These are phyloP conservation scores for Aspergillus oerlinghausenensis DNA, from an alignment of 2,329 filamentous ascomycete species.

Conservation along the genomic window DNA sequence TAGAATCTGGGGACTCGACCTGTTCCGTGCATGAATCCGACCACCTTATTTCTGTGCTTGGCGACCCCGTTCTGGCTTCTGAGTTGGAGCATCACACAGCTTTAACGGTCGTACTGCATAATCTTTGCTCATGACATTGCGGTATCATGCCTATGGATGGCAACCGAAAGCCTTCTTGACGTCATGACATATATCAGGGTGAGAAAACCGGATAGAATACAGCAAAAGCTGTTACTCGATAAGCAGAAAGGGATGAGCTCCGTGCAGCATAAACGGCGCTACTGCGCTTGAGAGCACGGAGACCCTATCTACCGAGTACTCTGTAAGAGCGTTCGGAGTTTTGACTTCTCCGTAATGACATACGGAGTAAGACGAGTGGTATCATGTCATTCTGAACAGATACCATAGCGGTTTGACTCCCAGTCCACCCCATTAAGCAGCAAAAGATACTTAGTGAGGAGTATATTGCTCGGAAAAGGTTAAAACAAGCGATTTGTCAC, in stretches of 20 bases:
- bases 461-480: not conserved
- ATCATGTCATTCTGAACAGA: too few relatives aligned
- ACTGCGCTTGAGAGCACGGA: not conserved
- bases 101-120: not conserved
- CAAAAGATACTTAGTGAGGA: not conserved
- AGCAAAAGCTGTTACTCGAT: not conserved
- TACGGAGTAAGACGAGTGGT: too few relatives aligned
- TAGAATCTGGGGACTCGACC: not conserved
- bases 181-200: not conserved
- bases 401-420: too few relatives aligned
- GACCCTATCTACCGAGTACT: too few relatives aligned
- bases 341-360: too few relatives aligned
- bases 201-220: not conserved
- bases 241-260: constrained; percentile 6
- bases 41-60: not conserved
- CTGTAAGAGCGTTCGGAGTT: too few relatives aligned
- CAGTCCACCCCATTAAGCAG: not conserved
- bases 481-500: not conserved
- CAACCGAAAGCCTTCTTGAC: not conserved
- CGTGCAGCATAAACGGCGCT: not conserved
- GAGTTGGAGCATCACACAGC: not conserved
- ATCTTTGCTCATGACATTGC: not conserved
- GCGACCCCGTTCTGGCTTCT: too few relatives aligned
- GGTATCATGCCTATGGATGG: not conserved
- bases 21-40: too few relatives aligned